Evolutionary conservation across 2,329 filamentous ascomycete species (phyloP), one percentile per base, ranked within the genome.

Genomic region (Aspergillus chevalieri): DNA sequence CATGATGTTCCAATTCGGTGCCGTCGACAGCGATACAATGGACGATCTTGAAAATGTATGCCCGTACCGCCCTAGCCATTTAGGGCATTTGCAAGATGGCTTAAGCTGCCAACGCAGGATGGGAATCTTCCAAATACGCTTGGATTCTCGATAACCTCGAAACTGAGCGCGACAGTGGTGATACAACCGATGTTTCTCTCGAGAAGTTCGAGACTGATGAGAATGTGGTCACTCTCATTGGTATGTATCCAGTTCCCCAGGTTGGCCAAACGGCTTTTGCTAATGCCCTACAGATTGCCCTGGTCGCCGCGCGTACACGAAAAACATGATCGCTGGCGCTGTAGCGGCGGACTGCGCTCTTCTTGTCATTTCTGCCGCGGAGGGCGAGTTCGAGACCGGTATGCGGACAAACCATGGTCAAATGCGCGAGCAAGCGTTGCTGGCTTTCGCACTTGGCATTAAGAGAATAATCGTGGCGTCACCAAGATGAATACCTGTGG

Each of bases 311-410:
- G 91, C 96, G 75, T 96, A 95, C 84, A 95, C 96, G 88, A 95
- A 96, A 89, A 96, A 95, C 89, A 96, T 96, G 91, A 96, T 96
- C 77, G 95, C 91, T 85, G 91, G 91, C 89, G 95, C 91, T 73
- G 95, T 91, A 76, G 91, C 95, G 86, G 91, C 91, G 70, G 91
- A 96, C 75, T 95, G 91, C 80, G 91, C 91, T 70, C 87, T 96
- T 77, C 89, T 96, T 82, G 95, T 96, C 80, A 95, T 96, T 79
- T 91, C 90, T 68, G 88, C 90, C 70, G 90, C 91, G 84, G 94
- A 89, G 88, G 91, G 91, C 94, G 91, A 96, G 85, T 96, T 96
- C 85, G 91, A 96, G 85, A 91, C 91, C 85, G 91, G 91, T 95
- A 95, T 96, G 87, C 95, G 91, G 85, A 96, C 95, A 88, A 91